phyloP scores from a whole-genome alignment of 2,329 filamentous ascomycete genomes.

The Phyllachora maydis region DNA sequence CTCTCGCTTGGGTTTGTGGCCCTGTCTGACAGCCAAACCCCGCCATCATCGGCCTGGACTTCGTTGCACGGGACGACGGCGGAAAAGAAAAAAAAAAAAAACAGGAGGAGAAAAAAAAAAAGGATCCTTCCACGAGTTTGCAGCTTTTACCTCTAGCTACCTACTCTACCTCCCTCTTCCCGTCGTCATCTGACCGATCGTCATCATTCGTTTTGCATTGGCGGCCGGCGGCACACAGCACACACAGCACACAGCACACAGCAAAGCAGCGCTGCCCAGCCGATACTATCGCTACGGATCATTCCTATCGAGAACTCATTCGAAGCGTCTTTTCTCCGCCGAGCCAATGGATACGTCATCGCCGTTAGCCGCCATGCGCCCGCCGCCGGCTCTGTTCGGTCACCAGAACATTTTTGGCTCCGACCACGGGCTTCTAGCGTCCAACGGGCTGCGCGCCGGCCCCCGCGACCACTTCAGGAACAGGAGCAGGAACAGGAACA shows the following conservation, averaged over 20 bases:
- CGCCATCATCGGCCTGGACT: too few relatives aligned
- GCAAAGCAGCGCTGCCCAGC: not conserved
- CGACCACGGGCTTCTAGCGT: slow-evolving; percentile 24
- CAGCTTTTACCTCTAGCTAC: too few relatives aligned
- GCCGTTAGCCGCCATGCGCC: slow-evolving; percentile 79
- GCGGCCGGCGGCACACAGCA: too few relatives aligned
- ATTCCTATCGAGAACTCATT: not conserved
- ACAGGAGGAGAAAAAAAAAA: too few relatives aligned
- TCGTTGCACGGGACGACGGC: too few relatives aligned
- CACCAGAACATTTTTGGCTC: slow-evolving; percentile 29
- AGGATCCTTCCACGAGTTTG: too few relatives aligned
- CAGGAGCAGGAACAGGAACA: slow-evolving; percentile 24
- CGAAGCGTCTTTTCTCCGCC: slow-evolving; percentile 1
- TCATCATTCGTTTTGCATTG: too few relatives aligned
- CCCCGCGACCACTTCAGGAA: slow-evolving; percentile 44
- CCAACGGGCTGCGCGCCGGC: slow-evolving; percentile 32
- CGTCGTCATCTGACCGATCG: slow-evolving; percentile 1
- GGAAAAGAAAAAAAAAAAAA: too few relatives aligned
- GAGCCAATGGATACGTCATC: slow-evolving; percentile 74
- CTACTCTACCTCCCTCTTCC: not conserved
- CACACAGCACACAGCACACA: too few relatives aligned
- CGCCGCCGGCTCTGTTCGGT: slow-evolving; percentile 42
- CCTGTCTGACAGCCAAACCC: too few relatives aligned
- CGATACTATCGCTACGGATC: not conserved
- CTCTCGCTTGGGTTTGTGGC: too few relatives aligned